phyloP scores from a whole-genome alignment of 2,329 filamentous ascomycete genomes.

The Talaromyces piceae region DNA sequence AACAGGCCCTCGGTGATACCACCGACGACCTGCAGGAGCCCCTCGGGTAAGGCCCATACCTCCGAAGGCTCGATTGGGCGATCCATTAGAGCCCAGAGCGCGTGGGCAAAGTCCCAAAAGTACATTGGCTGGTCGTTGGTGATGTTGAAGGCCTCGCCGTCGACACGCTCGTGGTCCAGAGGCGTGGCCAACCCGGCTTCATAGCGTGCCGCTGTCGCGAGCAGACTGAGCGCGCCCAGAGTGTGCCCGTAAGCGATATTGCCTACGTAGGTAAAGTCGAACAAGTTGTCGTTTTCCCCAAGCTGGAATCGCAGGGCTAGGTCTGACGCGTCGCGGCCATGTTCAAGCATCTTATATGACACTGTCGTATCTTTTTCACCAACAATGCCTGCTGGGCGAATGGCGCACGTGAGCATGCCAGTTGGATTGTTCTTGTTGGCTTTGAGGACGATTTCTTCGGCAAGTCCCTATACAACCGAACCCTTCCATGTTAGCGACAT shows the following conservation, averaged over 20 bases:
- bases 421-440: conserved; percentile 56
- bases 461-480: conserved; percentile 56
- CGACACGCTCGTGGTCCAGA: conserved; percentile 65
- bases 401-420: conserved; percentile 65
- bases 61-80: conserved; percentile 37
- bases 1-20: conserved; percentile 36
- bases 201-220: conserved; percentile 46
- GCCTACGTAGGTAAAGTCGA: conserved; percentile 63
- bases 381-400: conserved; percentile 84
- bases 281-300: conserved; percentile 63
- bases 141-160: conserved; percentile 83
- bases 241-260: conserved; percentile 74
- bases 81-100: conserved; percentile 58
- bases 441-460: conserved; percentile 71
- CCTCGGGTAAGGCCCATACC: conserved; percentile 36
- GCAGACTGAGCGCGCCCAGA: conserved; percentile 66
- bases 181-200: conserved; percentile 49
- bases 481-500: not conserved
- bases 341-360: conserved; percentile 65
- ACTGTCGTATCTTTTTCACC: conserved; percentile 79
- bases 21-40: conserved; percentile 33
- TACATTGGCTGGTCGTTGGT: conserved; percentile 84
- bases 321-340: conserved; percentile 50
- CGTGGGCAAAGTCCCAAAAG: conserved; percentile 81
- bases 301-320: conserved; percentile 71